These are phyloP conservation scores for Periconia sp. DNA, from an alignment of 2,329 filamentous ascomycete species.

Conservation along the genomic window DNA sequence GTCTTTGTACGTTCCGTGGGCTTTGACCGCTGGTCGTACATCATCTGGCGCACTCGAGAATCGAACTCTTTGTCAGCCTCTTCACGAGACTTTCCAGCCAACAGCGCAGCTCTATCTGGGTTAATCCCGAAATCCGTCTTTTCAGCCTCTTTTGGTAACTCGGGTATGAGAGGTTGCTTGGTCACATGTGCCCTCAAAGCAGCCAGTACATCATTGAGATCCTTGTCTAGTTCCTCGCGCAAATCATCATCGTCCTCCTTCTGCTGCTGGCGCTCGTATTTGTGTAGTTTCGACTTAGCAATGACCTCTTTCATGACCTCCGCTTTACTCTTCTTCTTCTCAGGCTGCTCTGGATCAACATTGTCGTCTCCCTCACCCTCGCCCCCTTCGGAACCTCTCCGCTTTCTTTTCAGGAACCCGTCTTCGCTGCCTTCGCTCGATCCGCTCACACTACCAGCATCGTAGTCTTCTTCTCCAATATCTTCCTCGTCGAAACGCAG, in stretches of 20 bases:
- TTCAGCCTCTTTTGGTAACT: constrained; percentile 48
- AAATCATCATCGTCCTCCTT: constrained; percentile 95
- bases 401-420: constrained; percentile 49
- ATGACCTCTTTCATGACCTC: constrained; percentile 99
- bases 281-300: constrained; percentile 94
- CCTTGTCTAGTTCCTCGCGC: constrained; percentile 82
- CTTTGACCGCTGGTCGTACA: constrained; percentile 81
- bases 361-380: constrained; percentile 28
- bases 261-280: constrained; percentile 88
- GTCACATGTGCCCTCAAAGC: constrained; percentile 68
- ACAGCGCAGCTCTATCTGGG: constrained; percentile 66
- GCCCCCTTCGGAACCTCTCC: constrained; percentile 56
- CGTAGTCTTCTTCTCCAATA: constrained; percentile 71
- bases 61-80: constrained; percentile 89
- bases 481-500: constrained; percentile 66
- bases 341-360: constrained; percentile 65
- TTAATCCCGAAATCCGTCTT: constrained; percentile 56
- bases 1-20: constrained; percentile 88
- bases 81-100: constrained; percentile 66
- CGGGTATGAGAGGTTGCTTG: constrained; percentile 51
- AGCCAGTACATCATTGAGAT: constrained; percentile 75
- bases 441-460: constrained; percentile 73
- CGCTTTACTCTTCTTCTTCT: constrained; percentile 91
- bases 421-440: constrained; percentile 49
- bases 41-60: constrained; percentile 77